These are phyloP conservation scores for Marasmius fiardii DNA, from an alignment of 1,284 basidiomycete species.

Conservation along the genomic window DNA sequence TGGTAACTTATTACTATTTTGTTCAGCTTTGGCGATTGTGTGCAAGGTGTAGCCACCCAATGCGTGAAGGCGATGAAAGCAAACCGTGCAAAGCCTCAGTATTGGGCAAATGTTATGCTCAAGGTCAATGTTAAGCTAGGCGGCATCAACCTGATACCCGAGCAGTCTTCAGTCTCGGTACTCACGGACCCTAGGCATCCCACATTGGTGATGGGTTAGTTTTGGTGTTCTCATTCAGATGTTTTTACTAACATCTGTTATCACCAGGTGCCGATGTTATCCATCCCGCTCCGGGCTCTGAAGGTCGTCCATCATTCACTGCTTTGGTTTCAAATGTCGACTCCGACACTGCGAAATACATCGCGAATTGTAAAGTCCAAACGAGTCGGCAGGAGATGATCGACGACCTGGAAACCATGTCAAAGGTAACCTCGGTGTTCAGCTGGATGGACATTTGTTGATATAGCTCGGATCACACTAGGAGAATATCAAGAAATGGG, in stretches of 20 bases:
- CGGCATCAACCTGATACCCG: conserved; percentile 73
- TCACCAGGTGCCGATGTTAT: conserved; percentile 70
- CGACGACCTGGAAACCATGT: conserved; percentile 63
- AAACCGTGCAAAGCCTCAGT: conserved; percentile 61
- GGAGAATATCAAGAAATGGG: conserved; percentile 55
- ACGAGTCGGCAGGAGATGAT: conserved; percentile 72
- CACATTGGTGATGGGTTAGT: conserved; percentile 72
- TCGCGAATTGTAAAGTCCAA: conserved; percentile 61
- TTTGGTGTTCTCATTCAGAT: neutral
- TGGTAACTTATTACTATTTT: neutral
- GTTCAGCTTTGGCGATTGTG: conserved; percentile 65
- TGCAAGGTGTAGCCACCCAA: conserved; percentile 70
- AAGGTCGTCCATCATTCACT: conserved; percentile 73
- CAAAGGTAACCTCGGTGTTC: no score
- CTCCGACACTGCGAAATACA: conserved; percentile 54
- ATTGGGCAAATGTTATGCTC: conserved; percentile 55
- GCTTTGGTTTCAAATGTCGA: conserved; percentile 75
- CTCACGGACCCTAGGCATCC: conserved; percentile 67
- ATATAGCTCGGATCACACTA: no score
- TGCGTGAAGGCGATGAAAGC: conserved; percentile 68
- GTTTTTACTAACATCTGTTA: conserved; percentile 5
- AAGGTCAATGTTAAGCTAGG: conserved; percentile 82
- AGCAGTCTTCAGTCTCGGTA: conserved; percentile 53
- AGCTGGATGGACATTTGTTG: no score
- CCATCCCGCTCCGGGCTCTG: conserved; percentile 69